Evolutionary conservation across 148 eudicot species (phyloP), one percentile per base, ranked within the genome.

Genomic region (Salicornia ramosissima): DNA sequence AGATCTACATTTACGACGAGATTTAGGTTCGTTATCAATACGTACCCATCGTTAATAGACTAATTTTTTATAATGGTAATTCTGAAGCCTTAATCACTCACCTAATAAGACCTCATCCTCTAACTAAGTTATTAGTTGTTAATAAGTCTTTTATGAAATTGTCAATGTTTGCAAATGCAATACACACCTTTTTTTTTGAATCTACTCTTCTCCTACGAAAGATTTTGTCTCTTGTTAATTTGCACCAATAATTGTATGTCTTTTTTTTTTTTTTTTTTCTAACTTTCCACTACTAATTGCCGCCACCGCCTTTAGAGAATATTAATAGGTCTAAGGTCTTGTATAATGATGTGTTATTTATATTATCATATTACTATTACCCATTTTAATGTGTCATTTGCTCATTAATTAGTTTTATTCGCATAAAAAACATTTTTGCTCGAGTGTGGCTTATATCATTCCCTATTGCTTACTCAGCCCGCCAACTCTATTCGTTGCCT

Each of bases 221-320:
- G 52, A 28, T 26, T 70, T 70, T 57, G 65, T 70, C 73, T 29
- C 55, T 70, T 57, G 10, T 45, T 45, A 57, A n/a, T n/a, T n/a
- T n/a, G 54, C 65, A 57, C 54, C 65, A 57, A 70, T 58, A 36
- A 56, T 57, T 69, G 72, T 70, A 42, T 70, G 19, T 70, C 29
- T 19, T 57, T 43, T 43, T 28, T 43, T 52, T 58, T 70, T 19
- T 70, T 29, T 19, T 57, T 43, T 43, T 28, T 43, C 64, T 58
- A 10, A 22, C 28, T 29, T 54, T 58, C 64, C 47, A 57, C 19
- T 28, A 43, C n/a, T 54, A n/a, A n/a, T 58, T 57, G 65, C 64
- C 73, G 72, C 51, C 64, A 56, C 63, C 72, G 39, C 16, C 33
- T 54, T 39, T 22, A 21, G 25, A 40, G 67, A 40, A 22, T 63